Evolutionary conservation across 2,329 filamentous ascomycete species (phyloP), one percentile per base, ranked within the genome.

Genomic region (Amylocarpus encephaloides): DNA sequence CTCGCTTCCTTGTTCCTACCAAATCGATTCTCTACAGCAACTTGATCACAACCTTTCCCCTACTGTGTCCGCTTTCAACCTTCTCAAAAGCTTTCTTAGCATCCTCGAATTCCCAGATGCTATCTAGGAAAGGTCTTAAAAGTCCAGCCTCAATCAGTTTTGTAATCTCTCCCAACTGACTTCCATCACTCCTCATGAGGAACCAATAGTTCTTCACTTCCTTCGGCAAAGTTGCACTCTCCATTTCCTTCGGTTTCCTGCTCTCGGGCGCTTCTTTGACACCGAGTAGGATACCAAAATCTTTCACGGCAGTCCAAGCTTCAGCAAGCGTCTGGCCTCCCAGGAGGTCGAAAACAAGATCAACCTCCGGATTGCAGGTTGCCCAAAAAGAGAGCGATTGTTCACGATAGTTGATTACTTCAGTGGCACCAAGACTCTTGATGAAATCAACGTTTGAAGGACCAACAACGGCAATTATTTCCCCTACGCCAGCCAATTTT

Each of bases 341-440:
- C 45, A 70, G 60, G 43, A 66, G 70, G 59, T 75, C 73, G 48
- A 75, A 51, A 11, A 74, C 67, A 5, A 75, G 46, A 57, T 75
- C 72, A 19, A 72, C 69, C 34, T 56, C 51, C 48, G 66, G 64
- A 5, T 54, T 69, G 12, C 18, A 16, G n/a, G 16, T 6, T 7
- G 43, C 32, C 43, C 43, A 46, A 6, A 5, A 2, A 7, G 9
- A 11, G 10, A 36, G 5, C 7, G 19, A 12, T n/a, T 13, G 22
- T 2, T 13, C 22, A 3, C 12, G 19, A 32, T 46, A 46, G 29
- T 46, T 33, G 3, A 46, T 16, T 13, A 38, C 43, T 26, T 46
- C 43, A 10, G 19, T 26, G 11, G 16, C 33, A 36, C 43, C 43
- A 2, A 38, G 11, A 26, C 15, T 12, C 7, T 26, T 35, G 11